phyloP scores from a whole-genome alignment of 257 asterid genomes.

The Prunella vulgaris region DNA sequence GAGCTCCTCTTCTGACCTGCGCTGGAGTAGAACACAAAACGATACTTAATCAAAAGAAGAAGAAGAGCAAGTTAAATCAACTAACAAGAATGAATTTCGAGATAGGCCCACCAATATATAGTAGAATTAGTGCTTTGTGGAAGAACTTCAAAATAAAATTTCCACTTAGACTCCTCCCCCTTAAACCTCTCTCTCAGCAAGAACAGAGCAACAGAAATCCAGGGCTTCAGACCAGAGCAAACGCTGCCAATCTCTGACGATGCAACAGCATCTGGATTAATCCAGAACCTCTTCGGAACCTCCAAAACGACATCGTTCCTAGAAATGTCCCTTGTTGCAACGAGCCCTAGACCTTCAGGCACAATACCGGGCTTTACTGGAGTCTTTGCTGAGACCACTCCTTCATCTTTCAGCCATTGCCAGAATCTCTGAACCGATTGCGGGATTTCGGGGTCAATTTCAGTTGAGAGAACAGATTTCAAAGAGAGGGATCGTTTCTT shows the following conservation, averaged over 20 bases:
- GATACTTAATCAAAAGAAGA: conserved; percentile 27
- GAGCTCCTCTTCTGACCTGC: conserved; percentile 99
- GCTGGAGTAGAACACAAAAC: conserved; percentile 57
- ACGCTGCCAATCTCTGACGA: conserved; percentile 67
- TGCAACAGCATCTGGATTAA: conserved; percentile 65
- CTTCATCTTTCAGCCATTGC: conserved; percentile 89
- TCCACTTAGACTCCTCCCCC: conserved; percentile 79
- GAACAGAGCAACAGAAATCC: conserved; percentile 79
- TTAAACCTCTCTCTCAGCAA: conserved; percentile 63
- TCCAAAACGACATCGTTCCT: conserved; percentile 80
- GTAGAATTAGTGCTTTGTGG: conserved; percentile 76
- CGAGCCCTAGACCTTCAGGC: conserved; percentile 88
- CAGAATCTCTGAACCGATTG: conserved; percentile 59
- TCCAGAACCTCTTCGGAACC: conserved; percentile 86
- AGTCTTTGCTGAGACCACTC: conserved; percentile 67
- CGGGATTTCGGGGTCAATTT: conserved; percentile 56
- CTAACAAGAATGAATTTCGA: not conserved
- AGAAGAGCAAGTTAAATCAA: not conserved
- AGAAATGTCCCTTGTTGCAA: conserved; percentile 60
- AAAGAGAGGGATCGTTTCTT: conserved; percentile 33
- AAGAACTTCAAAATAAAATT: conserved; percentile 58
- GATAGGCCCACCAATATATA: conserved; percentile 80
- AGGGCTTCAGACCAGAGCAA: conserved; percentile 80
- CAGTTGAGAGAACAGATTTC: conserved; percentile 37
- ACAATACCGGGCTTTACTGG: conserved; percentile 80